Percentiles rank a stretch among this genome's conserved stretches.
Conservation (phyloP, 352 stramenopile genomes). For the Phytophthora brassicae region DNA sequence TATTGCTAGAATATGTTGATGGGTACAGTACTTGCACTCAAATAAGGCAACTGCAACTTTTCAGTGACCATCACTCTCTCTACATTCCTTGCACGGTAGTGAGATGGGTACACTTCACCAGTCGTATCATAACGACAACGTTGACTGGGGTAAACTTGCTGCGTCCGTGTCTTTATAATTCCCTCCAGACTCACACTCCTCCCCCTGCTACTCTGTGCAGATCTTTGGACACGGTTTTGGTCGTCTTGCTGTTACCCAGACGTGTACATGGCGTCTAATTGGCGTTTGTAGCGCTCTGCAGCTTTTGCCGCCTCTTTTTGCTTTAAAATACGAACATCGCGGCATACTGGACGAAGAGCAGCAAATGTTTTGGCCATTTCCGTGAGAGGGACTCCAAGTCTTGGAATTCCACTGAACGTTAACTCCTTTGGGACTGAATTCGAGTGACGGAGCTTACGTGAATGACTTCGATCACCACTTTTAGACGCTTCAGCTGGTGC, state of each 20-base stretch:
- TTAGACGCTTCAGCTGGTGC: slow-evolving; percentile 1
- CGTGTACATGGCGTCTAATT: slow-evolving; percentile 27
- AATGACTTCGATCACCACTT: neutral
- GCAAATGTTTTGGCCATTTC: slow-evolving; percentile 44
- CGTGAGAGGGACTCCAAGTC: slow-evolving; percentile 51
- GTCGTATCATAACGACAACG: slow-evolving; percentile 1
- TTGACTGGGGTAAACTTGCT: slow-evolving; percentile 18
- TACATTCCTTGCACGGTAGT: no score
- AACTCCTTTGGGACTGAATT: slow-evolving; percentile 25
- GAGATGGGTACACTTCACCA: slow-evolving; percentile 15
- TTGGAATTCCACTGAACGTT: slow-evolving; percentile 38
- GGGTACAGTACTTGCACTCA: neutral
- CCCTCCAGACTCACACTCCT: neutral
- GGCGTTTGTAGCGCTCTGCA: slow-evolving; percentile 43
- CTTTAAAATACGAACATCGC: slow-evolving; percentile 49
- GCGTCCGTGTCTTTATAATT: slow-evolving; percentile 16
- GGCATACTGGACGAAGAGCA: slow-evolving; percentile 37
- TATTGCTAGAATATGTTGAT: neutral
- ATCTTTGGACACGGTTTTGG: neutral
- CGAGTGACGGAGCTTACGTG: slow-evolving; percentile 1
- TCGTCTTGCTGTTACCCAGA: neutral
- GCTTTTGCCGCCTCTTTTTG: slow-evolving; percentile 45
- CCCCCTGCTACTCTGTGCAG: neutral
- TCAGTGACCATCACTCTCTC: slow-evolving; percentile 21
- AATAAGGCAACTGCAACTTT: slow-evolving; percentile 18